Conservation (phyloP, 202 grass and related monocot genomes). For the Carex arenaria region DNA sequence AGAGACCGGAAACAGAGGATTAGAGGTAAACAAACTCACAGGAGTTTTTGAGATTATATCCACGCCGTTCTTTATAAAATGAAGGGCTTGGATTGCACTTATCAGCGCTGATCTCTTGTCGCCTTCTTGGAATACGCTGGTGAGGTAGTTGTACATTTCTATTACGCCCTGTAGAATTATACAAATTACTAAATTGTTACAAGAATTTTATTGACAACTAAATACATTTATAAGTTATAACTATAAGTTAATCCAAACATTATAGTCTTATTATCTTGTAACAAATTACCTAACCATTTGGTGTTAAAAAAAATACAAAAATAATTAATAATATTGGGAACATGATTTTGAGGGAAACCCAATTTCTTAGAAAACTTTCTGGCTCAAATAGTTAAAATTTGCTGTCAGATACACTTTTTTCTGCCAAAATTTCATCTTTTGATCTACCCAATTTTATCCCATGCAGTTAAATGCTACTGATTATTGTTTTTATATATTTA, state of each 20-base stretch:
- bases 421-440: not conserved
- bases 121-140: constrained; percentile 55
- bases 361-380: not conserved
- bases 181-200: not conserved
- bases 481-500: too few species aligned
- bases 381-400: not conserved
- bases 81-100: constrained; percentile 60
- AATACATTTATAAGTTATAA: too few species aligned
- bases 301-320: not conserved
- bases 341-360: too few species aligned
- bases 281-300: not conserved
- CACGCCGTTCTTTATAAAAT: constrained; percentile 55
- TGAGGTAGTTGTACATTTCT: constrained; percentile 82
- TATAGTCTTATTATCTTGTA: not conserved
- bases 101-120: constrained; percentile 59
- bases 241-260: too few species aligned
- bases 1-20: not conserved
- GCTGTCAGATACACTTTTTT: not conserved
- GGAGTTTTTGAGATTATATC: constrained; percentile 71
- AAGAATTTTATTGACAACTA: too few species aligned
- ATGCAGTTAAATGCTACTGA: too few species aligned
- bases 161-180: constrained; percentile 35
- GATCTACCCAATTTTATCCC: too few species aligned
- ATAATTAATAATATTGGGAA: not conserved
- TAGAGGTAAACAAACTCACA: constrained; percentile 12